Percentiles rank a stretch among this genome's conserved stretches.
Evolutionary conservation across 78 protist species (phyloP).

Genomic region (Anaeramoeba flamelloides): DNA sequence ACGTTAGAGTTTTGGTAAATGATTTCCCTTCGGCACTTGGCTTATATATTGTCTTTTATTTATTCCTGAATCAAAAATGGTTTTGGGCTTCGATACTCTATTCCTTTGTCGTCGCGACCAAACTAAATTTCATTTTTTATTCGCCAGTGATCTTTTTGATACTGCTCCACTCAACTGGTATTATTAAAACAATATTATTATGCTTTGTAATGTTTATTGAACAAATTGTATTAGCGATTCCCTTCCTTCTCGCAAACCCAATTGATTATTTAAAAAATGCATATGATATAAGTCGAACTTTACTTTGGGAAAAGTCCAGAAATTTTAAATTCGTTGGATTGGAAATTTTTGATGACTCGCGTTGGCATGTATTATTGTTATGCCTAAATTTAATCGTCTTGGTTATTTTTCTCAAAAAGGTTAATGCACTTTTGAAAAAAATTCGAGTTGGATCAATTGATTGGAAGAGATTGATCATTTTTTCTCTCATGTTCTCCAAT

Average conservation of each 20-base stretch:
- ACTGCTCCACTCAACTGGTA: not conserved
- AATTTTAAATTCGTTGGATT: constrained; percentile 39
- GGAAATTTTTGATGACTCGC: constrained; percentile 15
- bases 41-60: constrained; percentile 16
- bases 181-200: not conserved
- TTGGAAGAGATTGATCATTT: not conserved
- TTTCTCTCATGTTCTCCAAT: not conserved
- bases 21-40: constrained; percentile 30
- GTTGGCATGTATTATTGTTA: constrained; percentile 3
- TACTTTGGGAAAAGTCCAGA: constrained; percentile 43
- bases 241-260: constrained; percentile 24
- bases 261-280: constrained; percentile 24
- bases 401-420: too few relatives aligned
- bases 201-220: constrained; percentile 12
- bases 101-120: constrained; percentile 27
- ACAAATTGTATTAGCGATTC: constrained; percentile 24
- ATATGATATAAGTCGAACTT: constrained; percentile 30
- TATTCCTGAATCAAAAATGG: constrained; percentile 13
- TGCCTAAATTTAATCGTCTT: not conserved
- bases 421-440: too few relatives aligned
- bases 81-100: constrained; percentile 23
- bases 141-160: constrained; percentile 26
- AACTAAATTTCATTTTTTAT: constrained; percentile 28
- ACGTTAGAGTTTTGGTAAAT: constrained; percentile 34
- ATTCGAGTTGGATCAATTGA: too few relatives aligned